Base-by-base conservation (phyloP, 495 filamentous ascomycete species). In the Talaromyces proteolyticus region DNA sequence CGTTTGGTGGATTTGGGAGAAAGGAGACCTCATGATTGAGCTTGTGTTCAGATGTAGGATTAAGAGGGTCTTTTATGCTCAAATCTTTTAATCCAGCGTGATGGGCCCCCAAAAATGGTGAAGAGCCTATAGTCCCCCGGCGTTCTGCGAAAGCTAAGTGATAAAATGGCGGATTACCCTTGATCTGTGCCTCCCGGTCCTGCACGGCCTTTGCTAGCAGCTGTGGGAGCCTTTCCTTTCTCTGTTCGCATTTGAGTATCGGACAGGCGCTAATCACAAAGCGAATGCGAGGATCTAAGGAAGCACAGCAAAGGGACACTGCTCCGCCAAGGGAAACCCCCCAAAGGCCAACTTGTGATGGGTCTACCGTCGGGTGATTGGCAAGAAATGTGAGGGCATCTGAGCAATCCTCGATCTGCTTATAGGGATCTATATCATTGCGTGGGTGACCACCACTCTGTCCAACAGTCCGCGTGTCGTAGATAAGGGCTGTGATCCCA, bases 391-490 rank as follows among this genome's bases (percentile, higher is more conserved):
- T 72, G 18, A 67, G 23, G 0, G 63, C 63, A 53, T 75, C 73
- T n/a, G 59, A 67, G 19, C 61, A 55, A 42, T 77, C 71, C 26
- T 62, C 59, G 0, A 57, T 57, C 43, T 60, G 53, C 40, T 61
- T 56, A 1, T 57, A 5, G 0, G 72, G 71, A 42, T 74, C 54
- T 44, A 72, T 57, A 5, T 68, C 52, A 51, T 75, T 72, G 8
- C 72, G 59, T 0, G 73, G 75, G 0, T 18, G 4, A 2, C 75
- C 75, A 18, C 61, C 72, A 44, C 70, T 74, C 2, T 22, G 41
- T 2, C 72, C 72, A 3, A 64, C 44, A 25, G 37, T 60, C 16
- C 74, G 64, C 1, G 67, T 52, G 42, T 78, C 72, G 51, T 74
- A 77, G 21, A 70, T 18, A 0, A 76, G 55, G 0, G 54, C 71